Evolutionary conservation across 1,284 basidiomycete species (phyloP), one percentile per base, ranked within the genome.

Genomic region (Sanghuangporus weigelae): DNA sequence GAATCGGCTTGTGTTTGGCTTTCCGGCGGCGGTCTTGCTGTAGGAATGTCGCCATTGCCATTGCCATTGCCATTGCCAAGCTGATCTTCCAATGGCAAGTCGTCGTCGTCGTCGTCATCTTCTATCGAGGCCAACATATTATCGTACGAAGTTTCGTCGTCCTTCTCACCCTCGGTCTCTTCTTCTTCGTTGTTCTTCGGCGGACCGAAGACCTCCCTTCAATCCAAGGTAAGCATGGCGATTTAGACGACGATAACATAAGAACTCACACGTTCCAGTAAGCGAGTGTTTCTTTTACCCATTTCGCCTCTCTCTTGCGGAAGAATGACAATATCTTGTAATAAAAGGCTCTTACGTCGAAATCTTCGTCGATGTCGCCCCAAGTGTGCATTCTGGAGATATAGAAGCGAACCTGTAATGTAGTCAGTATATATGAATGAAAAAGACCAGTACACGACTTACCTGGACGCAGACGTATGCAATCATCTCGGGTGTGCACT

Each of bases 401-500:
- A 12, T n/a, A 35, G 31, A 23, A 31, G 6, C 26, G 53, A 19
- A 19, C 53, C 53, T 55, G 23, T 7, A 14, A 14, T 40, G 7
- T 12, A 23, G 26, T n/a, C 5, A 23, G 23, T 12, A 12, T 23
- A 23, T n/a, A 55, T 5, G 26, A 23, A 23, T n/a, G 26, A 7
- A 12, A 39, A 35, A 7, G 23, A n/a, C 11, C 31, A 16, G 12
- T 19, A 11, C 3, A 31, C 3, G 11, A 36, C 23, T 50, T 38
- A 60, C 59, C 35, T 60, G 48, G 10, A 35, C 11, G 8, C 3
- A 3, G 3, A 48, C 11, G n/a, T 60, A 60, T 4, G 59, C 59
- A 19, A 60, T 60, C 59, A 54, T 54, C 35, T 7, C 48, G 7
- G 48, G 59, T 6, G 48, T 58, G n/a, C 59, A 23, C 48, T 60